Base-by-base conservation (phyloP, 306 rosid genomes). In the Quercus agrifolia region DNA sequence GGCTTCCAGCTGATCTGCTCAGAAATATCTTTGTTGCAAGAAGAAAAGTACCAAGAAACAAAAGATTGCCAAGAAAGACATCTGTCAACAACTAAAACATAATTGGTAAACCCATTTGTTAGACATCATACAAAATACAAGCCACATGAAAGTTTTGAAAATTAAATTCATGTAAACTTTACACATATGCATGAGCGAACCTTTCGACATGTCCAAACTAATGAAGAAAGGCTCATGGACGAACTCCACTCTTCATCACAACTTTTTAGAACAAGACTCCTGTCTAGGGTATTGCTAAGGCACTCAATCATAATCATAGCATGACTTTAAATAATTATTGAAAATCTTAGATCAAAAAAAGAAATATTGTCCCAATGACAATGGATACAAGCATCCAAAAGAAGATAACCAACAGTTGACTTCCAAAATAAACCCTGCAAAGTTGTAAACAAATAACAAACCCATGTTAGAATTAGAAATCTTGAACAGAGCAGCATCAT, bases 321-420 rank as follows among this genome's bases (percentile, higher is more conserved):
- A 44, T 30, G 70, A 83, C 74, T 55, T 23, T n/a, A 76, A 85
- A 63, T 1, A n/a, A 63, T 46, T 71, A n/a, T 62, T 59, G 51
- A 31, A 44, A 56, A 55, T 58, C 21, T 21, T 81, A 71, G 54
- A 15, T 33, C 62, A 5, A 19, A 44, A 76, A 7, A 57, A 52
- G 25, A 75, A 85, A 76, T 64, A 41, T 41, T 25, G 5, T 38
- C 55, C 57, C 28, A 18, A 86, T 56, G 66, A 75, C 66, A 88
- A 78, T 46, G 88, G 92, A 86, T 93, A 91, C 98, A 93, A 68
- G 90, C 92, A 83, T 95, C 99, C 85, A 91, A 88, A 77, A 95
- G 85, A 86, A 95, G 91, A 86, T 84, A 95, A 83, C 81, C 80
- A 70, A 86, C 68, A 80, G 87, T 85, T 51, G 79, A 80, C 83